Evolutionary conservation across 257 asterid genomes (phyloP), one percentile per base, ranked within the genome.

Genomic region (Apocynum venetum): DNA sequence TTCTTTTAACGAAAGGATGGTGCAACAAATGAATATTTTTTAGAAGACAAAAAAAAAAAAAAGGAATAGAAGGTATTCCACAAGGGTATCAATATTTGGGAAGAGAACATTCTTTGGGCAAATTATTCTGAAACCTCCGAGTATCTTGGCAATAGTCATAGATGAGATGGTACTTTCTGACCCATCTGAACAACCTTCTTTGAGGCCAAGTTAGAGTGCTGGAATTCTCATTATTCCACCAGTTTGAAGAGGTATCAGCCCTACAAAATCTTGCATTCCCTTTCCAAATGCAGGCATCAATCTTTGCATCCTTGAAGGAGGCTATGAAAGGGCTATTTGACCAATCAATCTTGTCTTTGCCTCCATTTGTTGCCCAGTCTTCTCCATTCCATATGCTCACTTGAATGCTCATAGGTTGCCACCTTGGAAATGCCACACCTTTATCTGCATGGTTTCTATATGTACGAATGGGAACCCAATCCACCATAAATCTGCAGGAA

Each of bases 401-500:
- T 48, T 82, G 82, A 35, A 91, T 76, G 57, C 82, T 74, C 98
- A 92, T 90, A 3, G 96, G 93, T 78, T 90, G 89, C 86, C 74
- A 79, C 67, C 79, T 82, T 5, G 96, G 98, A 73, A 35, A 95
- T 36, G 91, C 85, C 40, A 91, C 96, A 1, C 96, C 96, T 72
- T 89, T 82, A 10, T 90, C 93, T 41, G 80, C 88, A 75, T 95
- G 96, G 87, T 95, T 95, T 86, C 96, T 83, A 76, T 83, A 91
- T 44, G 98, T 93, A 61, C 98, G 75, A 25, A 95, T 89, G 12
- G 98, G 98, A 67, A 92, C 89, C 96, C 91, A 86, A 47, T 95
- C 98, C 78, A 92, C 98, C 95, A 95, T 87, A 77, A 95, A 93
- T 67, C 98, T 94, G 84, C 80, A 43, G 8, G 44, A 64, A 64